Percentiles rank a stretch among this genome's conserved stretches.
Evolutionary conservation across 257 asterid species (phyloP).

Genomic region (Solanum sparsipilum): DNA sequence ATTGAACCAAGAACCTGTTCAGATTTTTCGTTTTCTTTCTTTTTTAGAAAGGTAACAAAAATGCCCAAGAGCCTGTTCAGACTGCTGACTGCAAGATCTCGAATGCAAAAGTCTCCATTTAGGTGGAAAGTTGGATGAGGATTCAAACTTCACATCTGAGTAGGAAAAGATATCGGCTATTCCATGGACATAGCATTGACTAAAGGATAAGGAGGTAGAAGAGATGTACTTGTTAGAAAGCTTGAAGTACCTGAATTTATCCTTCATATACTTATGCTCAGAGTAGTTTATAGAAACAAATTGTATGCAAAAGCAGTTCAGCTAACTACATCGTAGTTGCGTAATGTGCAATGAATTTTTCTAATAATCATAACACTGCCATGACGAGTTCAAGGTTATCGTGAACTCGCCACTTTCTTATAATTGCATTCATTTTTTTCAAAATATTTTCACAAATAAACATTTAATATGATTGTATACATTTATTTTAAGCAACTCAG

Average conservation of each 20-base stretch:
- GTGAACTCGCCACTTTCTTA: not conserved
- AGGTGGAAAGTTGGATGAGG: not conserved
- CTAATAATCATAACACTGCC: not conserved
- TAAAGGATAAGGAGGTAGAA: not conserved
- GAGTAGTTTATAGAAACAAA: not conserved
- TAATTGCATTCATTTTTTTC: not conserved
- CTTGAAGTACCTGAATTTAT: not conserved
- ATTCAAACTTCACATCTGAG: not conserved
- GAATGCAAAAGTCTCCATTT: not conserved
- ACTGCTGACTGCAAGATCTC: not conserved
- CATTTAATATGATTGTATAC: not conserved
- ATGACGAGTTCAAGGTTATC: not conserved
- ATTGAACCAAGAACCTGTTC: not conserved
- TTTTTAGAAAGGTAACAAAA: not conserved
- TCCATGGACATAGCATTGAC: not conserved
- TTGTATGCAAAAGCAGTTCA: not conserved
- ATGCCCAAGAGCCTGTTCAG: not conserved
- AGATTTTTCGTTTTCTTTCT: not conserved
- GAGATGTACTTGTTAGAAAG: not conserved
- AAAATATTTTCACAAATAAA: not conserved
- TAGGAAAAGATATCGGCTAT: not conserved
- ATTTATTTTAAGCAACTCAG: not conserved
- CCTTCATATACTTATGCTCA: not conserved
- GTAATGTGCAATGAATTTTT: not conserved
- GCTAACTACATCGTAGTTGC: not conserved